These are phyloP conservation scores for Brasenia schreberi DNA, from an alignment of 164 flowering plant species.

Conservation along the genomic window DNA sequence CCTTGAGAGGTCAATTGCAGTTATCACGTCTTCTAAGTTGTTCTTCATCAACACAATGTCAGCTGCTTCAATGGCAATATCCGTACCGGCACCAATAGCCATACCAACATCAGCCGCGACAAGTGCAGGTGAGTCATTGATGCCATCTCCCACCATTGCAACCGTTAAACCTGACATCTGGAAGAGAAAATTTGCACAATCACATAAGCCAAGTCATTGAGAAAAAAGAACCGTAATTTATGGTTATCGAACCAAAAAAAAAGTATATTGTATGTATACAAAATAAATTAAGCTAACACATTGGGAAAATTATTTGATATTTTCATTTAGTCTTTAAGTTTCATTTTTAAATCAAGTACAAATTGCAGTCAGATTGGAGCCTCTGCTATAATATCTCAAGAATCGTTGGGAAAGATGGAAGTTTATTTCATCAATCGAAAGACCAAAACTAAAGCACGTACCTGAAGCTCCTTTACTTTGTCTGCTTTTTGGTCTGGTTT, in stretches of 20 bases:
- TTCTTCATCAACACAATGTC: constrained; percentile 74
- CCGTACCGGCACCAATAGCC: constrained; percentile 92
- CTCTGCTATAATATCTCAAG: too few species aligned
- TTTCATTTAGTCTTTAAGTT: too few species aligned
- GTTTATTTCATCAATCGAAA: background rate
- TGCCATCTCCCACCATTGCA: constrained; percentile 89
- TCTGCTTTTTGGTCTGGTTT: constrained; percentile 79
- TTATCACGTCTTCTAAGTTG: constrained; percentile 73
- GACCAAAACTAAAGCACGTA: constrained; percentile 5
- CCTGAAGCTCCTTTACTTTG: constrained; percentile 72
- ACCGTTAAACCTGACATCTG: constrained; percentile 44
- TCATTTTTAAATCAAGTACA: too few species aligned
- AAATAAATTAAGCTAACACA: background rate
- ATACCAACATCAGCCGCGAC: constrained; percentile 79
- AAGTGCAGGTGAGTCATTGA: constrained; percentile 79
- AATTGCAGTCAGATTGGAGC: too few species aligned
- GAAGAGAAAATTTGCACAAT: background rate
- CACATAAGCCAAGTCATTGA: background rate
- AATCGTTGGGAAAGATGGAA: background rate
- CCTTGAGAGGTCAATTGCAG: constrained; percentile 66
- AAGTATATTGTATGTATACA: background rate
- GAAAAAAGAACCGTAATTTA: background rate
- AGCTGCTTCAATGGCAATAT: constrained; percentile 80
- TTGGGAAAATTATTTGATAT: background rate
- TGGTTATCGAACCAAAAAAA: background rate